Conservation (phyloP, 257 asterid species). For the Ilex asprella region DNA sequence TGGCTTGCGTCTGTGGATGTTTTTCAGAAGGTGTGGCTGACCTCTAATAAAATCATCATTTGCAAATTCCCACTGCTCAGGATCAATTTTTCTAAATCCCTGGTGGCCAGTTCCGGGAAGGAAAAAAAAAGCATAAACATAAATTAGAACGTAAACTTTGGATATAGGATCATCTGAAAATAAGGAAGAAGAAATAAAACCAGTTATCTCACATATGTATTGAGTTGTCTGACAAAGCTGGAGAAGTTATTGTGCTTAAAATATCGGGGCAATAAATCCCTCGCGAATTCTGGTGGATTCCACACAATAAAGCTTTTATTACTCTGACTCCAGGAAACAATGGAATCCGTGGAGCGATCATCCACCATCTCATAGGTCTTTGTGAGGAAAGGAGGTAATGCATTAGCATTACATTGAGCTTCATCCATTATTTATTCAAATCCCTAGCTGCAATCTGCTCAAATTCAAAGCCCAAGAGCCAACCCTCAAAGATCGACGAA, state of each 20-base stretch:
- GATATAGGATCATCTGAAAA: not conserved
- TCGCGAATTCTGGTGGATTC: conserved; percentile 70
- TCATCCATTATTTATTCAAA: conserved; percentile 56
- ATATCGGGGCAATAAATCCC: conserved; percentile 65
- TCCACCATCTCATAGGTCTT: conserved; percentile 96
- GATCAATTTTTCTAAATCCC: conserved; percentile 91
- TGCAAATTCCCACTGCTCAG: conserved; percentile 91
- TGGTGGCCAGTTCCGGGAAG: conserved; percentile 18
- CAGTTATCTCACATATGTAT: conserved; percentile 62
- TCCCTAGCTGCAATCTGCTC: conserved; percentile 7
- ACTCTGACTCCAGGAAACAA: conserved; percentile 74
- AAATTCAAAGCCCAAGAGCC: conserved; percentile 5
- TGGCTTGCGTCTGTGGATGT: conserved; percentile 83
- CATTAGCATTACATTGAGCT: conserved; percentile 43
- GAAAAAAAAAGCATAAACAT: not conserved
- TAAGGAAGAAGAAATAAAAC: not conserved
- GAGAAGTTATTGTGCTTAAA: conserved; percentile 92
- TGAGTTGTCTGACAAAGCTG: conserved; percentile 88
- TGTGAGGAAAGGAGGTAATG: conserved; percentile 74
- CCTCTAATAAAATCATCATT: conserved; percentile 75
- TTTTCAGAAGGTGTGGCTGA: conserved; percentile 68
- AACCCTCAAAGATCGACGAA: not conserved
- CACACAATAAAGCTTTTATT: conserved; percentile 74
- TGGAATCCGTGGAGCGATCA: conserved; percentile 49
- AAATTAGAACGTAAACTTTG: not conserved